A percentile compares a stretch with the other conserved stretches of the same genome.
phyloP scores from a whole-genome alignment of 768 basidiomycete species.

The Chalciporus piperatus region DNA sequence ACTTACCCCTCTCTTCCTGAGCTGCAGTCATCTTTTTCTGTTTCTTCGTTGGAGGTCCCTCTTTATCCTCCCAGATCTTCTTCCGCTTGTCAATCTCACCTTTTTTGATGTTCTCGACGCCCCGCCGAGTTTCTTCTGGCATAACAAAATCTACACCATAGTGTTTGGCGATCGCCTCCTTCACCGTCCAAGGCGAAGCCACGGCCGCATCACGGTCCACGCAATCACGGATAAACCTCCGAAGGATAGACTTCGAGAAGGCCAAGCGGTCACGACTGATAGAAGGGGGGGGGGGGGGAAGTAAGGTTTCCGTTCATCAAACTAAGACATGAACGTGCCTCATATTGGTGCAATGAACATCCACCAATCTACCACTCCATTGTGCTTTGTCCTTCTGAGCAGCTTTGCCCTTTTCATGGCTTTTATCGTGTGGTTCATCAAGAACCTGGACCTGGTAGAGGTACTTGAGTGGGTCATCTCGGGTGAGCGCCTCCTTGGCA shows the following conservation, averaged over 20 bases:
- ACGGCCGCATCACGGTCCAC: constrained; percentile 90
- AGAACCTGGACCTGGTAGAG: constrained; percentile 86
- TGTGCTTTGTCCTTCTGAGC: constrained; percentile 58
- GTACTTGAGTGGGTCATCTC: constrained; percentile 81
- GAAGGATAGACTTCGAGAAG: constrained; percentile 96
- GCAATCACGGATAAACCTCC: constrained; percentile 94
- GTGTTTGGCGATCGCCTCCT: constrained; percentile 74
- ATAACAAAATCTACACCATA: constrained; percentile 85
- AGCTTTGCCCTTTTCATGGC: constrained; percentile 56
- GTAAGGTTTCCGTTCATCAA: constrained; percentile 3
- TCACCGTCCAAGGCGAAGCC: constrained; percentile 95
- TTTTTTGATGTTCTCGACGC: constrained; percentile 77
- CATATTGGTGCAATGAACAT: constrained; percentile 77
- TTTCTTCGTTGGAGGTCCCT: constrained; percentile 77
- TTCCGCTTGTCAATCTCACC: constrained; percentile 92
- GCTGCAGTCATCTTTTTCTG: constrained; percentile 74
- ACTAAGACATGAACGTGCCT: constrained; percentile 50
- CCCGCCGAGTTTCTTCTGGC: constrained; percentile 79
- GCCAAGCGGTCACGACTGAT: constrained; percentile 88
- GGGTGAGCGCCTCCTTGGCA: constrained; percentile 61
- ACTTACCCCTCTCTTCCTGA: constrained; percentile 71
- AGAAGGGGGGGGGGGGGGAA: not conserved
- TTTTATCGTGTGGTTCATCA: constrained; percentile 70
- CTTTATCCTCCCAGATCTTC: constrained; percentile 87
- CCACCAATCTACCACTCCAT: constrained; percentile 75